Percentiles rank a stretch among this genome's conserved stretches.
These are phyloP conservation scores for Starmerella floricola DNA, from an alignment of 805 yeast genomes.

Conservation along the genomic window DNA sequence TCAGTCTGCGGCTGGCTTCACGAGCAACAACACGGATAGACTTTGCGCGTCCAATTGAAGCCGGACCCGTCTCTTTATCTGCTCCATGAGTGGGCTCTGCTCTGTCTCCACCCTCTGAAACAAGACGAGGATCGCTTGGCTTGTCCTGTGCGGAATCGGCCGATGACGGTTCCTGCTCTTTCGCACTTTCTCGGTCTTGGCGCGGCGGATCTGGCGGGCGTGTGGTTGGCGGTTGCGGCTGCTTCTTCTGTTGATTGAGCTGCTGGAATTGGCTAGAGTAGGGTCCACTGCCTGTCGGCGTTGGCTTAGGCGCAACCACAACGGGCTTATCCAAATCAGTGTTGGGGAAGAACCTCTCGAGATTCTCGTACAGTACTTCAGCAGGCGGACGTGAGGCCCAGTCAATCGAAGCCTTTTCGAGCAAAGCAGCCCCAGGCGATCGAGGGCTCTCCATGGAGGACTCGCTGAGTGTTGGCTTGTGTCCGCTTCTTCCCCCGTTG, in stretches of 20 bases:
- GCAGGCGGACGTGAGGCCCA: conserved; percentile 89
- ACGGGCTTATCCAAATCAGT: conserved; percentile 88
- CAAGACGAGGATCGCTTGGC: no score
- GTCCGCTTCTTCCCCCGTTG: not conserved
- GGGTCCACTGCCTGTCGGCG: not conserved
- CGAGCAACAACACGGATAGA: conserved; percentile 87
- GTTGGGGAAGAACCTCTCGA: conserved; percentile 84
- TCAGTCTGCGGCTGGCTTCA: conserved; percentile 56
- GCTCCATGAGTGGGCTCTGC: not conserved
- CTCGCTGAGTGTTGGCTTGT: conserved; percentile 7
- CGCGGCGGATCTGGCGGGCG: not conserved
- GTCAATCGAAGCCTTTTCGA: conserved; percentile 16
- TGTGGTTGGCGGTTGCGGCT: no score
- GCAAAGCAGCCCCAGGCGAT: conserved; percentile 9
- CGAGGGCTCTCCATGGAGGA: conserved; percentile 12
- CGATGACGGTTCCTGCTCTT: not conserved
- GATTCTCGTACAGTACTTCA: conserved; percentile 80
- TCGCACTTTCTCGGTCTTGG: not conserved
- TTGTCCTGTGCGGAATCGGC: no score
- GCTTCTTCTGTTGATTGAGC: no score
- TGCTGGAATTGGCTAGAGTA: not conserved
- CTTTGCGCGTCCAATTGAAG: conserved; percentile 47
- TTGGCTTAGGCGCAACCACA: conserved; percentile 35
- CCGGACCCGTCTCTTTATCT: not conserved
- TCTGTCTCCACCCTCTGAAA: no score